Base-by-base conservation (phyloP, 208 protist genomes). In the Herpetomonas tarakana region DNA sequence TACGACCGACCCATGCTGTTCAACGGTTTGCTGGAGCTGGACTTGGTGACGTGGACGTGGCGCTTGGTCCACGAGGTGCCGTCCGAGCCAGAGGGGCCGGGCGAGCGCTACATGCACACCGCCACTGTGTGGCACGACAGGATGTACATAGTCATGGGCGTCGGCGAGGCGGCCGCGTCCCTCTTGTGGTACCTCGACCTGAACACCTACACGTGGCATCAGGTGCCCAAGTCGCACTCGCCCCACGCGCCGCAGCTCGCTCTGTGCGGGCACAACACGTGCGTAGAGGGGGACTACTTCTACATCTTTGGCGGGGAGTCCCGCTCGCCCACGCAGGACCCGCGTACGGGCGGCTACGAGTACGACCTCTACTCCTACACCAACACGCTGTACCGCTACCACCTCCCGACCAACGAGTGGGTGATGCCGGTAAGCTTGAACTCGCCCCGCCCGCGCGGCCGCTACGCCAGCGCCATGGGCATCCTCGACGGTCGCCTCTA, bases 71-170 rank as follows among this genome's bases (percentile, higher is more conserved):
- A 83, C 29, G 50, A 50, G 19, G 85, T 80, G 0, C 79, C 81
- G 25, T 44, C 55, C 2, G 70, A 66, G 47, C 81, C 86, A 2
- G 73, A 86, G 3, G 83, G 84, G 2, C 89, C 89, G 16, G 89
- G 89, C 2, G 78, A 78, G 30, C 74, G 89, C 22, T 63, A 65
- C 16, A 60, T 91, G 30, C 89, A 96, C 76, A 78, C 70, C 49
- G 83, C 86, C 1, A 81, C 89, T 51, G 70, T 91, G 9, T 68
- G 78, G 47, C 49, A 54, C 4, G 68, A 81, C 59, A 62, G 66
- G 52, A 96, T 96, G 89, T 96, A 92, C 46, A 80, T 93, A 6
- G 22, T 92, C 22, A 79, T 93, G 72, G 89, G 89, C 14, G 58
- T 78, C 25, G 55, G 70, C 12, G 59, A 49, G 26, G 27, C 52